Conservation (phyloP, 2,329 filamentous ascomycete genomes). For the Zymoseptoria pseudotritici region DNA sequence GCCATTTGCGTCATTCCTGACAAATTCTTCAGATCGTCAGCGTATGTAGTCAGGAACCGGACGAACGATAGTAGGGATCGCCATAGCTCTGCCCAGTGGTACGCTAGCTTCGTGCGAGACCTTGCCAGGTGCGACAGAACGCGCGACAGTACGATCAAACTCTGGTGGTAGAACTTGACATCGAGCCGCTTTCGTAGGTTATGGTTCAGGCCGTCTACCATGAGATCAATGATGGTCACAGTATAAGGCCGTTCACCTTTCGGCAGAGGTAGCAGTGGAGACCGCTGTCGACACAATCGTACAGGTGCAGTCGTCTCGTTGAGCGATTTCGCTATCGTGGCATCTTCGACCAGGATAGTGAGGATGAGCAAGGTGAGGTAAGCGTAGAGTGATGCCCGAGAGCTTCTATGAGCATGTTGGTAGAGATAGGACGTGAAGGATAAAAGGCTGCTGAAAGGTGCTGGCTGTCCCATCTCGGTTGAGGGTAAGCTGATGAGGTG, state of each 20-base stretch:
- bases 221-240: slow-evolving; percentile 71
- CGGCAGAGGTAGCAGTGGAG: slow-evolving; percentile 73
- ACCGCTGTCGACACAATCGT: slow-evolving; percentile 79
- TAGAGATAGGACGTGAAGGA: slow-evolving; percentile 88
- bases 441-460: slow-evolving; percentile 67
- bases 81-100: slow-evolving; percentile 96
- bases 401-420: slow-evolving; percentile 82
- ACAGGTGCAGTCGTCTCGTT: slow-evolving; percentile 70
- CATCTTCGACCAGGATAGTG: slow-evolving; percentile 80
- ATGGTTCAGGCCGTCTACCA: slow-evolving; percentile 88
- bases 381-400: slow-evolving; percentile 71
- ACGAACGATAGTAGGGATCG: slow-evolving; percentile 79
- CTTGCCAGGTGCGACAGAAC: slow-evolving; percentile 77
- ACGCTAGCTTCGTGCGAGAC: slow-evolving; percentile 69
- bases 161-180: slow-evolving; percentile 61
- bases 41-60: slow-evolving; percentile 83
- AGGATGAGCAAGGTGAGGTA: slow-evolving; percentile 79
- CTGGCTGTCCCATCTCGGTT: slow-evolving; percentile 28
- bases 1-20: slow-evolving; percentile 66
- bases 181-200: slow-evolving; percentile 83
- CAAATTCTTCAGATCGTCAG: slow-evolving; percentile 63
- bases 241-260: slow-evolving; percentile 63
- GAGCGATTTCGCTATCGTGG: slow-evolving; percentile 70
- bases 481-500: slow-evolving; percentile 56
- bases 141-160: slow-evolving; percentile 72